Percentiles rank a stretch among this genome's conserved stretches.
These are phyloP conservation scores for Hypoxylon lienhwacheense DNA, from an alignment of 495 filamentous ascomycete genomes.

Conservation along the genomic window DNA sequence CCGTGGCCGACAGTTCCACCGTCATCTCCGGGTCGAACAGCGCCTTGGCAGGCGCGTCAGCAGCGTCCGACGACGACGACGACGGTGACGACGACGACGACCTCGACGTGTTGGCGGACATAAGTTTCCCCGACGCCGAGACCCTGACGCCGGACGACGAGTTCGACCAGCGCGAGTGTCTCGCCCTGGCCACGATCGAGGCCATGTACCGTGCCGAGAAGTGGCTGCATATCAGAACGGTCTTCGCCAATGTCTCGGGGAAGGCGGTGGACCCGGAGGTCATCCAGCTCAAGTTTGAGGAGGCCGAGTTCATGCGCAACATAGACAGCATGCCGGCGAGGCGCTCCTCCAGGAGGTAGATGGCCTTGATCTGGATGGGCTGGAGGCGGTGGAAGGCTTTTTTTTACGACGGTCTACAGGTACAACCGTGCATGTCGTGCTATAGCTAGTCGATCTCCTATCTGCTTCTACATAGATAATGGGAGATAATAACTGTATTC, in stretches of 20 bases:
- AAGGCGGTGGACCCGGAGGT: slow-evolving; percentile 36
- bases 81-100: background rate
- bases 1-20: too few species aligned
- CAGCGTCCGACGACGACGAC: too few species aligned
- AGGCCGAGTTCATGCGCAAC: background rate
- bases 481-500: too few species aligned
- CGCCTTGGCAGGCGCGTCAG: background rate
- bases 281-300: slow-evolving; percentile 9
- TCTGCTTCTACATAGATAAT: too few species aligned
- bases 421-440: too few species aligned
- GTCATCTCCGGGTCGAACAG: too few species aligned
- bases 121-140: slow-evolving; percentile 13
- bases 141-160: slow-evolving; percentile 26
- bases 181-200: slow-evolving; percentile 37
- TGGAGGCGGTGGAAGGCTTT: too few species aligned
- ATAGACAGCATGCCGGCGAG: too few species aligned
- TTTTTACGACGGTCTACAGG: too few species aligned
- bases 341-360: too few species aligned
- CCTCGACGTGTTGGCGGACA: background rate
- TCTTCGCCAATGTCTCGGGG: slow-evolving; percentile 43
- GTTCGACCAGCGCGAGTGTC: slow-evolving; percentile 37
- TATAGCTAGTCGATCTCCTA: too few species aligned
- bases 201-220: slow-evolving; percentile 30
- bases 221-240: slow-evolving; percentile 40
- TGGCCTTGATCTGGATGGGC: too few species aligned